Evolutionary conservation across 1,139 yeast genomes (phyloP).

Genomic region (Dujonia santamariae): DNA sequence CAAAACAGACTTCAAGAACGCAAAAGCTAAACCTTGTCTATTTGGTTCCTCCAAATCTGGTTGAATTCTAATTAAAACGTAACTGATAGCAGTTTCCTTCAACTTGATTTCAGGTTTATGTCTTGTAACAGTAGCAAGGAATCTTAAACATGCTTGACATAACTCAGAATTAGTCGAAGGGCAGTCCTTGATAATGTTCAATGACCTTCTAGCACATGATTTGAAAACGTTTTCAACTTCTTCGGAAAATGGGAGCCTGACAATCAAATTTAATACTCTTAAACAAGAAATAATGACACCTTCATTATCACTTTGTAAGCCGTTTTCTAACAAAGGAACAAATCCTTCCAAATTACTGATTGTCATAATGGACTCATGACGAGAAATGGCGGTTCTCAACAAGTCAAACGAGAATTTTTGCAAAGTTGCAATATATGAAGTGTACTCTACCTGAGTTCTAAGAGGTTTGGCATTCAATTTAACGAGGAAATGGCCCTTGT

Average conservation of each 20-base stretch:
- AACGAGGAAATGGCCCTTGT: conserved; percentile 66
- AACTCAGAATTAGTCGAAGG: conserved; percentile 78
- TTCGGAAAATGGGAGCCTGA: conserved; percentile 61
- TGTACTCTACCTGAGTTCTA: conserved; percentile 49
- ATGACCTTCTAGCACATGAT: conserved; percentile 58
- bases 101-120: conserved; percentile 63
- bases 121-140: conserved; percentile 69
- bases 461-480: conserved; percentile 58
- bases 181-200: conserved; percentile 67
- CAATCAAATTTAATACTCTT: conserved; percentile 57
- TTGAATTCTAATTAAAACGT: conserved; percentile 68
- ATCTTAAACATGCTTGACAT: conserved; percentile 79
- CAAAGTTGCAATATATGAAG: conserved; percentile 53
- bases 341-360: conserved; percentile 67
- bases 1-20: conserved; percentile 73
- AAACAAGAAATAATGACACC: conserved; percentile 69
- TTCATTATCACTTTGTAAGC: conserved; percentile 67
- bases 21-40: conserved; percentile 84
- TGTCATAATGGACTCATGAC: conserved; percentile 55
- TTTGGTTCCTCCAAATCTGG: conserved; percentile 93
- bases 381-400: conserved; percentile 66
- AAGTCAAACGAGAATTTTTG: conserved; percentile 80
- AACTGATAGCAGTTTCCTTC: conserved; percentile 72
- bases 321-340: conserved; percentile 64
- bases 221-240: conserved; percentile 53